phyloP scores from a whole-genome alignment of 1,284 basidiomycete genomes.

The Stygiomarasmius scandens region DNA sequence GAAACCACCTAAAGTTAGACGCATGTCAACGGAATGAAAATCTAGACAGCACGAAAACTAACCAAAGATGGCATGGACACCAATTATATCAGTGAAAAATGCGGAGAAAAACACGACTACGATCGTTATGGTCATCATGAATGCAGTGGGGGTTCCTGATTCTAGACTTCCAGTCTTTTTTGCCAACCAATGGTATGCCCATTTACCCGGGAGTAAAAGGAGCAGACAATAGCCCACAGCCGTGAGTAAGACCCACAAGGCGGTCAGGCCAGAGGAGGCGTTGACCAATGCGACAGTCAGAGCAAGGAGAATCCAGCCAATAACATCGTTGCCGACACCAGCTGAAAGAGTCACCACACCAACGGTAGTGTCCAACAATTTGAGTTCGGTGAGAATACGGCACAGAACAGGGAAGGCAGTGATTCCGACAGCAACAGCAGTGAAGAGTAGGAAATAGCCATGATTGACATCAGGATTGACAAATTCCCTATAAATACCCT shows the following conservation, averaged over 20 bases:
- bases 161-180: conserved; percentile 76
- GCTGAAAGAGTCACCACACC: conserved; percentile 87
- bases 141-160: conserved; percentile 69
- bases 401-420: conserved; percentile 95
- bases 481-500: conserved; percentile 82
- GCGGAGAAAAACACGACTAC: conserved; percentile 77
- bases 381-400: conserved; percentile 77
- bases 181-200: conserved; percentile 68
- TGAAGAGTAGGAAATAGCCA: conserved; percentile 90
- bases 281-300: conserved; percentile 90
- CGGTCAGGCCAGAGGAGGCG: conserved; percentile 72
- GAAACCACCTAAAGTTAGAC: conserved; percentile 65
- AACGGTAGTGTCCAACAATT: conserved; percentile 86
- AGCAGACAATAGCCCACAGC: conserved; percentile 77
- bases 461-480: conserved; percentile 68
- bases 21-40: conserved; percentile 31
- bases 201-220: conserved; percentile 69
- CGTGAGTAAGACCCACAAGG: conserved; percentile 81
- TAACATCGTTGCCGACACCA: conserved; percentile 86
- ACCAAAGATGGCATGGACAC: conserved; percentile 73
- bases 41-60: conserved; percentile 17
- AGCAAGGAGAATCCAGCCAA: conserved; percentile 80
- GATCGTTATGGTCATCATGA: conserved; percentile 82
- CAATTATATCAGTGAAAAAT: conserved; percentile 89
- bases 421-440: conserved; percentile 87